A percentile compares a stretch with the other conserved stretches of the same genome.
phyloP scores from a whole-genome alignment of 202 grass and related monocot species.

The Digitaria exilis region DNA sequence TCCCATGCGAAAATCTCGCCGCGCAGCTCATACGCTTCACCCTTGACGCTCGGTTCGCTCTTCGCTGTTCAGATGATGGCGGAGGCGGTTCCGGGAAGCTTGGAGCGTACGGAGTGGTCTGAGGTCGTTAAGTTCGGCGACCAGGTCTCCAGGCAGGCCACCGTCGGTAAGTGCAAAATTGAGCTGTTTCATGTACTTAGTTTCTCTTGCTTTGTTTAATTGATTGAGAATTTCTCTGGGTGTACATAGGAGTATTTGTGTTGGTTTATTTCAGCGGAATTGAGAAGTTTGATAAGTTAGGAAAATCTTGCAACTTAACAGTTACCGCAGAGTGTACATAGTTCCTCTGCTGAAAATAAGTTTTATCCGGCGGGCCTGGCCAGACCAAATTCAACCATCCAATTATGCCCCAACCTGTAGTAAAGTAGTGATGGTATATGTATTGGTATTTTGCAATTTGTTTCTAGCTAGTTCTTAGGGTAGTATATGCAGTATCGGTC shows the following conservation, averaged over 20 bases:
- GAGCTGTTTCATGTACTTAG: neutral
- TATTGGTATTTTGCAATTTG: neutral
- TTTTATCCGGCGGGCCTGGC: too few species aligned
- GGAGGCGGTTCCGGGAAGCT: conserved; percentile 37
- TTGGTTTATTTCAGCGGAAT: neutral
- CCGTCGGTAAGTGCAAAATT: conserved; percentile 52
- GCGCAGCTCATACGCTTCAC: neutral
- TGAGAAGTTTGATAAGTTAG: neutral
- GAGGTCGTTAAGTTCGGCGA: conserved; percentile 71
- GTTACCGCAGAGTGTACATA: neutral
- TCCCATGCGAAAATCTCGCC: conserved; percentile 1
- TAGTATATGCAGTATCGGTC: neutral
- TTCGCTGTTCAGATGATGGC: conserved; percentile 61
- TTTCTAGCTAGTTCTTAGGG: neutral
- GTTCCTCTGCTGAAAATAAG: neutral
- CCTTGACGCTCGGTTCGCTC: neutral
- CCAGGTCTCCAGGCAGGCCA: conserved; percentile 85
- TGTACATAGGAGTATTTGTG: neutral
- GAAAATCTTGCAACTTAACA: neutral
- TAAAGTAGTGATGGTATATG: neutral
- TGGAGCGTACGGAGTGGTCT: conserved; percentile 78
- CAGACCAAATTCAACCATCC: too few species aligned
- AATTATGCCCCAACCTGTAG: too few species aligned
- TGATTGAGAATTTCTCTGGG: neutral
- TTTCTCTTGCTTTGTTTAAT: neutral